Conservation (phyloP, 345 rosid species). For the Hirschfeldia incana region DNA sequence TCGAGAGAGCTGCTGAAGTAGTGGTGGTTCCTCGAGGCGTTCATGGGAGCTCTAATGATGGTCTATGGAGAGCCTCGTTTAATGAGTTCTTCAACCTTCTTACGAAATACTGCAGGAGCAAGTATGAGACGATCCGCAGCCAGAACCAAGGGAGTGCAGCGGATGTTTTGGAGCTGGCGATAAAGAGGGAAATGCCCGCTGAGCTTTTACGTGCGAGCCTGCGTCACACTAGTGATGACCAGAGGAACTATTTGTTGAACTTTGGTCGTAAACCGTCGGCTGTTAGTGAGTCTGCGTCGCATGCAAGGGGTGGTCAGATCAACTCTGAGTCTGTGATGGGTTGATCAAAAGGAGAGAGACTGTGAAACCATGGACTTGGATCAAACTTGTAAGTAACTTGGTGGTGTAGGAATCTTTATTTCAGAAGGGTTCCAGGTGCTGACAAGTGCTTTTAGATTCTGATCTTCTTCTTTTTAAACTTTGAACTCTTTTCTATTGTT, state of each 20-base stretch:
- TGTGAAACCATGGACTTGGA: not conserved
- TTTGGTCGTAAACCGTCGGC: constrained; percentile 71
- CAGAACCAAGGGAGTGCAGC: constrained; percentile 49
- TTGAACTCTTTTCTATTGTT: constrained; percentile 21
- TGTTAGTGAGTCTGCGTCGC: constrained; percentile 45
- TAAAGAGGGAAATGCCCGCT: constrained; percentile 90
- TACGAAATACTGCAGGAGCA: constrained; percentile 87
- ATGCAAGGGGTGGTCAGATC: constrained; percentile 51
- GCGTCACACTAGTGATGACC: constrained; percentile 78
- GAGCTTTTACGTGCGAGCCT: constrained; percentile 95
- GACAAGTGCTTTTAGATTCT: constrained; percentile 31
- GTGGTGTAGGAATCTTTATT: constrained; percentile 39
- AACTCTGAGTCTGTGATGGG: constrained; percentile 80
- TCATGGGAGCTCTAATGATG: constrained; percentile 56
- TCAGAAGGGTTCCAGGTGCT: constrained; percentile 34
- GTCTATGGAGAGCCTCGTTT: constrained; percentile 95
- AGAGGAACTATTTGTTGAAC: constrained; percentile 71
- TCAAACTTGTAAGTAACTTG: constrained; percentile 34
- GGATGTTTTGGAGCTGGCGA: constrained; percentile 64
- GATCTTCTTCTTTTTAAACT: constrained; percentile 1
- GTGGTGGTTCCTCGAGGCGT: constrained; percentile 49
- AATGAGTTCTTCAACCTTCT: constrained; percentile 90
- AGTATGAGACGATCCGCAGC: constrained; percentile 72
- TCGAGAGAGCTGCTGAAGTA: constrained; percentile 80
- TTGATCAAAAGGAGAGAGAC: constrained; percentile 27